Conservation (phyloP, 768 basidiomycete genomes). For the Leccinellum albellum region DNA sequence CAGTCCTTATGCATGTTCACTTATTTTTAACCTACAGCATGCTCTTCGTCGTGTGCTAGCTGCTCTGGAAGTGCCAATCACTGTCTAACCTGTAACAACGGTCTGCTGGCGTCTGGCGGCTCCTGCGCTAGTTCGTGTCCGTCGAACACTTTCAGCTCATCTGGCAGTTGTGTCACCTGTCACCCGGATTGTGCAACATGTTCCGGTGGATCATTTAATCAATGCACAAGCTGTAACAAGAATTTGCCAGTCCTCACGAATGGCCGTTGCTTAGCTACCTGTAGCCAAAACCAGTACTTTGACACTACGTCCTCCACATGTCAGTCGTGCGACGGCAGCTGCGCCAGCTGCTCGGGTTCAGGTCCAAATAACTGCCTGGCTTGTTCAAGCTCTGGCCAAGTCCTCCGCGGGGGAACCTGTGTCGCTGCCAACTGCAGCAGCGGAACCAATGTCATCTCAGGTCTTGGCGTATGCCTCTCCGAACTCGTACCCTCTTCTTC, state of each 20-base stretch:
- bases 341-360: constrained; percentile 72
- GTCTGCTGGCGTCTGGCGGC: constrained; percentile 65
- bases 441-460: constrained; percentile 54
- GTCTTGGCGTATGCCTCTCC: constrained; percentile 77
- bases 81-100: constrained; percentile 70
- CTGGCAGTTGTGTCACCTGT: constrained; percentile 67
- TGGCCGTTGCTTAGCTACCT: constrained; percentile 77
- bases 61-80: constrained; percentile 65
- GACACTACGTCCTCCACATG: constrained; percentile 63
- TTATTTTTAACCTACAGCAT: constrained; percentile 40
- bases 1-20: not conserved
- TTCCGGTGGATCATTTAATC: constrained; percentile 70
- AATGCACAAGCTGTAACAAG: constrained; percentile 70
- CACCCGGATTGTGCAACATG: constrained; percentile 87
- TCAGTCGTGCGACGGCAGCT: constrained; percentile 69
- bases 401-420: constrained; percentile 66
- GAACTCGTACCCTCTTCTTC: constrained; percentile 55
- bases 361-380: constrained; percentile 69
- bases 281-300: constrained; percentile 68
- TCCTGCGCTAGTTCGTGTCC: constrained; percentile 77
- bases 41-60: constrained; percentile 68
- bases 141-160: constrained; percentile 61
- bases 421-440: constrained; percentile 57
- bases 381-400: constrained; percentile 58
- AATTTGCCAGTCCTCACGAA: constrained; percentile 67